Evolutionary conservation across 108 stramenopile genomes (phyloP).

Genomic region (Fistulifera pelliculosa): DNA sequence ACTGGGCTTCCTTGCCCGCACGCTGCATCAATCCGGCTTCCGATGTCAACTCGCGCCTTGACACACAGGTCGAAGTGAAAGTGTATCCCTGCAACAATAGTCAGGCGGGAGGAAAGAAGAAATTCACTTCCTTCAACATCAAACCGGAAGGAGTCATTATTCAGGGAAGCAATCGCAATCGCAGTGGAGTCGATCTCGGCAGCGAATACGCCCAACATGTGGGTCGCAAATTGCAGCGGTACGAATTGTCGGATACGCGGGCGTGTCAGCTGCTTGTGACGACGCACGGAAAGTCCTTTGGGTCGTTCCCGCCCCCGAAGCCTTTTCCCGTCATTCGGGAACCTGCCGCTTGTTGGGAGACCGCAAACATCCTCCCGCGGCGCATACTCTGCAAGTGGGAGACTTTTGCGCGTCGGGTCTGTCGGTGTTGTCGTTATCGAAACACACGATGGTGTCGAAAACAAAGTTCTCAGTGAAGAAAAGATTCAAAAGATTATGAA

Average conservation of each 20-base stretch:
- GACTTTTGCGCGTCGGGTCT: constrained; percentile 90
- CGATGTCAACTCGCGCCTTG: constrained; percentile 72
- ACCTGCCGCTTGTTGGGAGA: constrained; percentile 94
- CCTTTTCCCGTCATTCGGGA: constrained; percentile 92
- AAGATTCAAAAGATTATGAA: constrained; percentile 87
- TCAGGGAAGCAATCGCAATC: constrained; percentile 69
- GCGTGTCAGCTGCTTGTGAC: constrained; percentile 88
- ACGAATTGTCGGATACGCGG: constrained; percentile 77
- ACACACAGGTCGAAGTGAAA: constrained; percentile 70
- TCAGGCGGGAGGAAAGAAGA: constrained; percentile 51
- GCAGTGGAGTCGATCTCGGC: constrained; percentile 52
- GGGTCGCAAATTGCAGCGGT: constrained; percentile 72
- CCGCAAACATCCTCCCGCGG: constrained; percentile 70
- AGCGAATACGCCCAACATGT: constrained; percentile 65
- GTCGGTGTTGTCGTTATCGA: constrained; percentile 96
- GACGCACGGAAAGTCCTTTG: constrained; percentile 78
- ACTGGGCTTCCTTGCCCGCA: constrained; percentile 13
- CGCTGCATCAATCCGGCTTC: constrained; percentile 73
- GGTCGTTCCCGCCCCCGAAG: constrained; percentile 94
- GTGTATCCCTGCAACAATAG: constrained; percentile 86
- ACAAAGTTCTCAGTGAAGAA: constrained; percentile 70
- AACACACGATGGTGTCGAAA: constrained; percentile 80
- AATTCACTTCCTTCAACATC: constrained; percentile 72
- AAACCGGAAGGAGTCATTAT: constrained; percentile 85
- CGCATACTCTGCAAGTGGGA: constrained; percentile 76